phyloP scores from a whole-genome alignment of 768 basidiomycete genomes.

The Hygrophorus russula region DNA sequence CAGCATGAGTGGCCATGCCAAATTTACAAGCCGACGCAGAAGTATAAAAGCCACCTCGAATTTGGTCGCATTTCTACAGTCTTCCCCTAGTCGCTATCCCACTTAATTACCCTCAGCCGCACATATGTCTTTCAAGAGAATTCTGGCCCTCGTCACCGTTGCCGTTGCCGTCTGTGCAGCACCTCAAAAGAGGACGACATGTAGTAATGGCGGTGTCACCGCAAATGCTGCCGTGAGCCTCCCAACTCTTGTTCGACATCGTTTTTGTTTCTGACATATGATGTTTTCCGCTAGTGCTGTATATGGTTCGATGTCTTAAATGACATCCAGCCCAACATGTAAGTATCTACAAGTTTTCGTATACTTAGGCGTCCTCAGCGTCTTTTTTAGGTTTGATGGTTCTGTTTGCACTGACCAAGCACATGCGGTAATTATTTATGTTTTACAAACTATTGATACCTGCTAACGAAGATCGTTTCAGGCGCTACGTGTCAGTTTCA shows the following conservation, averaged over 20 bases:
- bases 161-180: conserved; percentile 33
- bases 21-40: no score
- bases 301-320: conserved; percentile 9
- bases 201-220: conserved; percentile 12
- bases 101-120: no score
- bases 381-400: conserved; percentile 17
- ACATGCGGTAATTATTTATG: conserved; percentile 7
- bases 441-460: background rate
- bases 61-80: no score
- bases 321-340: conserved; percentile 22
- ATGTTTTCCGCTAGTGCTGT: no score
- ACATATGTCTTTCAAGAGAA: no score
- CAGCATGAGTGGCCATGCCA: no score
- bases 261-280: no score
- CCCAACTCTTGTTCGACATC: no score
- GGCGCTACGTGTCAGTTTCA: no score
- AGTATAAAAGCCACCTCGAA: no score
- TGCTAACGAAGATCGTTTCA: no score
- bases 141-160: background rate
- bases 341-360: conserved; percentile 3
- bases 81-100: no score
- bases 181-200: conserved; percentile 26
- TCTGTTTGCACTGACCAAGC: conserved; percentile 21
- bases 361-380: background rate
- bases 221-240: conserved; percentile 6